Base-by-base conservation (phyloP, 2,329 filamentous ascomycete genomes). In the Alternaria sp. region DNA sequence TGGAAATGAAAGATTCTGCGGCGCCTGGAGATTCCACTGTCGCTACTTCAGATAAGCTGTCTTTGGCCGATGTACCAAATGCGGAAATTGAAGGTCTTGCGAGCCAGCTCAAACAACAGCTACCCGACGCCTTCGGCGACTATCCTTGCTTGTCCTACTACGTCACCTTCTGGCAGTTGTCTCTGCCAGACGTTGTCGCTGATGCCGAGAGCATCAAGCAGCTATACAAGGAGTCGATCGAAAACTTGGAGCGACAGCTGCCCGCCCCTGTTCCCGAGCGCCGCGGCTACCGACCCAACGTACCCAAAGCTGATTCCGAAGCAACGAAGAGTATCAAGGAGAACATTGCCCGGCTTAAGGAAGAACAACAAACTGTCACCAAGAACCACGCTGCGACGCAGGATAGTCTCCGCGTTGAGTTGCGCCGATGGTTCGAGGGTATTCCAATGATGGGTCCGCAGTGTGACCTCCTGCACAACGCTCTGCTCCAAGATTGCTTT, bases 111-210 rank as follows among this genome's bases (percentile, higher is more conserved):
- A 87, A 87, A 63, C 82, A 83, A 6, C 82, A 87, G 0, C 78
- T 93, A 11, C 87, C 91, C 1, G 80, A 87, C 2, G 86, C 88
- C 8, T 87, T 89, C 6, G 93, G 90, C 85, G 83, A 87, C 11
- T 88, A 87, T 54, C 87, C 97, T 55, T 94, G 89, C 46, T 85
- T 93, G 1, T 89, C 92, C 28, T 95, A 97, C 77, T 97, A 93
- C 74, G 88, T 92, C 46, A 92, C 92, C 0, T 99, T 99, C 81
- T 99, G 96, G 96, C 90, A 94, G 55, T 85, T 97, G 12, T 90
- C 93, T 26, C 86, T 96, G 4, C 89, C 92, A 49, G 95, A 99
- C 45, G 68, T 79, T 9, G 94, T 67, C 92, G 92, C 1, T 28
- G 55, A 88, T 88, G 92, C 1, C 15, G 57, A 88, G 88, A 65